A percentile compares a stretch with the other conserved stretches of the same genome.
These are phyloP conservation scores for Rhizopus sp. DNA, from an alignment of 371 early-diverging fungal species.

Conservation along the genomic window DNA sequence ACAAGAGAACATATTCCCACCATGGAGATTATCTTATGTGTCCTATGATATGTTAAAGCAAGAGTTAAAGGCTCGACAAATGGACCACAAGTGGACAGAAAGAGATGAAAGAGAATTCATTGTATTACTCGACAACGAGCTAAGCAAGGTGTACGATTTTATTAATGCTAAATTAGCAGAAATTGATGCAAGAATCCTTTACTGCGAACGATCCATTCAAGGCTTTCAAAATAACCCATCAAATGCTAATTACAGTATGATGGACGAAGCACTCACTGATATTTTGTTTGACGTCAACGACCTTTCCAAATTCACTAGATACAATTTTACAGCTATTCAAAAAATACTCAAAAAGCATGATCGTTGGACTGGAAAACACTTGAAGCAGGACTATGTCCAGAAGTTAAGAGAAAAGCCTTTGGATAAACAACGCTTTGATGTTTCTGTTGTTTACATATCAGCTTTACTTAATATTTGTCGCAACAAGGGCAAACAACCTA, in stretches of 20 bases:
- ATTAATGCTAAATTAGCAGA: constrained; percentile 89
- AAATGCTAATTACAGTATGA: constrained; percentile 58
- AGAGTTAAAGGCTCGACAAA: constrained; percentile 66
- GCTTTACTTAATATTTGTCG: constrained; percentile 89
- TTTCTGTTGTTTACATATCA: constrained; percentile 86
- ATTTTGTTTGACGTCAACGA: constrained; percentile 89
- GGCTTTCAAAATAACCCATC: constrained; percentile 44
- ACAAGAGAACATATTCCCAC: constrained; percentile 45
- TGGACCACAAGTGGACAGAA: constrained; percentile 60
- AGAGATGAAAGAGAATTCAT: constrained; percentile 82
- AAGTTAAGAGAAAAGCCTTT: constrained; percentile 82
- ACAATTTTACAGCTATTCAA: constrained; percentile 94
- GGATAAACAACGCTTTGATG: constrained; percentile 89
- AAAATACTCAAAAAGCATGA: constrained; percentile 98
- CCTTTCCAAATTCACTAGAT: constrained; percentile 88
- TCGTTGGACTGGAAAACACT: constrained; percentile 55
- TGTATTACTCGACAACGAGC: constrained; percentile 80
- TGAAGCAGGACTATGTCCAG: constrained; percentile 67
- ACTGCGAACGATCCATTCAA: constrained; percentile 63
- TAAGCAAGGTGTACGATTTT: constrained; percentile 82
- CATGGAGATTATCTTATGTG: constrained; percentile 90
- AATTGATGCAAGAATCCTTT: constrained; percentile 80
- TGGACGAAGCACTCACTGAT: constrained; percentile 79
- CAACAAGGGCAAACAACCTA: constrained; percentile 62
- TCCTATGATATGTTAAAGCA: constrained; percentile 90